Base-by-base conservation (phyloP, 352 stramenopile genomes). In the Phytophthora macrochlamydospora region DNA sequence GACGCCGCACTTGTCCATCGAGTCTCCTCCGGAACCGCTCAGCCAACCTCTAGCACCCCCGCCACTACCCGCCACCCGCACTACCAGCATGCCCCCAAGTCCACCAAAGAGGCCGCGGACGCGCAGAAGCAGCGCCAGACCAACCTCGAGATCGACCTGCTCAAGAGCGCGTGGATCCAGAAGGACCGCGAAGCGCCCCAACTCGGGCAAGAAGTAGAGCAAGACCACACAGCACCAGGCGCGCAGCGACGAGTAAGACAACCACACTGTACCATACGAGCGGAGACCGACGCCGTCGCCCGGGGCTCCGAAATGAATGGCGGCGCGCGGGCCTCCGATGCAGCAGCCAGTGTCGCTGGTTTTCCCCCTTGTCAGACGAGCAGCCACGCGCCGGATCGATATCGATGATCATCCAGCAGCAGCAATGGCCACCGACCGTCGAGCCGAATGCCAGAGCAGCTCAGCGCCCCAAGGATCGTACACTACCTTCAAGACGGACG, bases 141-240 rank as follows among this genome's bases (percentile, higher is more conserved):
- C 29, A 86, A 86, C 75, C 78, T 86, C 51, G 78, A 86, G 70
- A 86, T 86, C 63, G 78, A 86, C 58, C 57, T 86, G 38, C 75
- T 86, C 64, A 86, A 86, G 75, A 83, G 75, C 12, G 78, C 78
- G 1, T 83, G 75, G 78, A 86, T 86, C 60, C 78, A 79, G 49
- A 86, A 86, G 65, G 78, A 86, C 69, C 78, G 78, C 46, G 78
- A 86, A 37, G 71, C 69, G 31, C 69, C 69, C 69, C 69, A 64
- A 56, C 50, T 45, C 51, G 7, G 56, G 51, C 48, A 77, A 74
- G 61, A 74, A 77, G 60, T 74, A 77, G 42, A 18, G 44, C 43
- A 49, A 24, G 8, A 45, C 11, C 18, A 14, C 18, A 9, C 38
- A 14, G 43, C 14, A 49, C 43, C 12, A 49, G 14, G 43, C 13